Evolutionary conservation across 495 filamentous ascomycete genomes (phyloP).

Genomic region (Xylaria palmicola): DNA sequence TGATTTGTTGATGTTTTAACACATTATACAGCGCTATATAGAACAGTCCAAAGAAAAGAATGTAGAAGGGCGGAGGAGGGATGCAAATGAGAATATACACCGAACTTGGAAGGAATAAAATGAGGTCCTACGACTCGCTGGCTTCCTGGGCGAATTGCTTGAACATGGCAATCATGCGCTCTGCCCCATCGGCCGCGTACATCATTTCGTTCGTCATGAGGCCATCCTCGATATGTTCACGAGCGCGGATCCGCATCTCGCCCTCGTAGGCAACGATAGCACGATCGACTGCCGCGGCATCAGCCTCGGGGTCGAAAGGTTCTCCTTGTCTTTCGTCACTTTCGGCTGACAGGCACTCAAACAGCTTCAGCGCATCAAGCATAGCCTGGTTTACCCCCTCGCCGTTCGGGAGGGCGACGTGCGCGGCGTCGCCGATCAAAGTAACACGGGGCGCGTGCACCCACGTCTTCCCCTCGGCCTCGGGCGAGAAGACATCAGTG

Average conservation of each 20-base stretch:
- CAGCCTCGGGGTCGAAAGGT: background rate
- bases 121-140: background rate
- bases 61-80: no score
- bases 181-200: background rate
- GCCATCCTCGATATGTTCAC: background rate
- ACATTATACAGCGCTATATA: no score
- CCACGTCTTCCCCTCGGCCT: slow-evolving; percentile 23
- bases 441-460: slow-evolving; percentile 41
- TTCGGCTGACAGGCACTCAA: slow-evolving; percentile 1
- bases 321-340: background rate
- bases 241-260: background rate
- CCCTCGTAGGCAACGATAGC: slow-evolving; percentile 5
- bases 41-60: no score
- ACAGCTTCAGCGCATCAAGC: slow-evolving; percentile 25
- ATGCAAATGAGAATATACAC: background rate
- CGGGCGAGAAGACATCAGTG: slow-evolving; percentile 3
- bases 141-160: background rate
- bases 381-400: slow-evolving; percentile 39
- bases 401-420: slow-evolving; percentile 35
- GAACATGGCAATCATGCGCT: slow-evolving; percentile 10
- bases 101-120: background rate
- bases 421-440: slow-evolving; percentile 61
- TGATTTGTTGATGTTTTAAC: no score
- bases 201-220: slow-evolving; percentile 7
- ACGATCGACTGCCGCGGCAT: background rate